Evolutionary conservation across 2,329 filamentous ascomycete genomes (phyloP).

Genomic region (Sclerotinia trifoliorum): DNA sequence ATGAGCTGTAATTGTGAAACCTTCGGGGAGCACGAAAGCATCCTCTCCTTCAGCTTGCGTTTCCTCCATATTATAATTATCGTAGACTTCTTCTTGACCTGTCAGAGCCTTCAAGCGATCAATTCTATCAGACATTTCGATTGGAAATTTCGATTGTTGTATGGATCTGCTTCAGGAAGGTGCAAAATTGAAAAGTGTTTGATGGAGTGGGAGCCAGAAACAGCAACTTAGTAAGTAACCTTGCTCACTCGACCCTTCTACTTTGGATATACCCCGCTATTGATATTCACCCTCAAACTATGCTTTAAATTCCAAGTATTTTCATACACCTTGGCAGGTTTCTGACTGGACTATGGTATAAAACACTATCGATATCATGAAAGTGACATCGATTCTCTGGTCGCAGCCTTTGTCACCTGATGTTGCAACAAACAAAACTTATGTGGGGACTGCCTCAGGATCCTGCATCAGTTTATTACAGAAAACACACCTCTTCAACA

Average conservation of each 20-base stretch:
- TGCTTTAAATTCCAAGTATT: background rate
- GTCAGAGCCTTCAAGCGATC: slow-evolving; percentile 17
- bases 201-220: background rate
- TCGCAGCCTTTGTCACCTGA: background rate
- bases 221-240: background rate
- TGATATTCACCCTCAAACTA: background rate
- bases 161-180: background rate
- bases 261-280: background rate
- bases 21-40: background rate
- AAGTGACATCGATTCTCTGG: background rate
- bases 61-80: background rate
- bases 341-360: background rate
- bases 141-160: background rate
- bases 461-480: background rate
- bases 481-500: background rate
- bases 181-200: background rate
- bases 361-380: background rate
- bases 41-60: background rate
- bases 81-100: slow-evolving; percentile 9
- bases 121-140: slow-evolving; percentile 4
- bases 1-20: slow-evolving; percentile 5
- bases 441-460: slow-evolving; percentile 9
- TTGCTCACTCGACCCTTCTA: too few species aligned
- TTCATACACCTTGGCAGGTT: background rate
- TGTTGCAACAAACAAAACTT: background rate